phyloP scores from a whole-genome alignment of 2,329 filamentous ascomycete species.

The Hypoxylon sp. region DNA sequence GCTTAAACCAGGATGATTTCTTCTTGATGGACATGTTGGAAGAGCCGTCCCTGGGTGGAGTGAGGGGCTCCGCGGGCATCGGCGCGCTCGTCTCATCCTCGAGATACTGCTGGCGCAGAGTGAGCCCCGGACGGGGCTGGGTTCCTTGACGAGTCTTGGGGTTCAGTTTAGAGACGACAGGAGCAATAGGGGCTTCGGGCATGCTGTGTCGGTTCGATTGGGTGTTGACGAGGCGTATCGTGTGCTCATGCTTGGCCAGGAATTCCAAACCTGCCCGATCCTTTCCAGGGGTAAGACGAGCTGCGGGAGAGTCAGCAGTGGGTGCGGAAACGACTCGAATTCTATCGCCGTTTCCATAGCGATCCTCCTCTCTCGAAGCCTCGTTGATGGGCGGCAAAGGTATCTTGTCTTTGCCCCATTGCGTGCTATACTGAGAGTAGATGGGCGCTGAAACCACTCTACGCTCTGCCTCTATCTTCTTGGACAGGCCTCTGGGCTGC shows the following conservation, averaged over 20 bases:
- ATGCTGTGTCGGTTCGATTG: conserved; percentile 49
- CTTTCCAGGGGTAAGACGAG: conserved; percentile 24
- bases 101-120: conserved; percentile 42
- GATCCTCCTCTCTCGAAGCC: conserved; percentile 41
- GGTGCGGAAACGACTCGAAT: conserved; percentile 56
- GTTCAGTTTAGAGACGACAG: conserved; percentile 47
- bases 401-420: conserved; percentile 47
- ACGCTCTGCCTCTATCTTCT: conserved; percentile 49
- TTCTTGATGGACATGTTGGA: conserved; percentile 50
- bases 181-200: conserved; percentile 48
- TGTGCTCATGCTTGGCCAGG: conserved; percentile 57
- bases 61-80: conserved; percentile 30
- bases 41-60: conserved; percentile 31
- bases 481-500: conserved; percentile 16
- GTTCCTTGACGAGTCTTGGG: conserved; percentile 22
- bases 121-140: conserved; percentile 24
- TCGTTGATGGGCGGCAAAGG: conserved; percentile 60
- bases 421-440: conserved; percentile 51
- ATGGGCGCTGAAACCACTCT: conserved; percentile 61
- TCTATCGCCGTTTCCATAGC: conserved; percentile 43
- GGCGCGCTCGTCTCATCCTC: conserved; percentile 31
- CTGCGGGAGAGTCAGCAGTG: conserved; percentile 42
- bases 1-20: conserved; percentile 61
- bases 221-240: conserved; percentile 64
- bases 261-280: conserved; percentile 54